phyloP scores from a whole-genome alignment of 1,284 basidiomycete species.

The Schizopora paradoxa region DNA sequence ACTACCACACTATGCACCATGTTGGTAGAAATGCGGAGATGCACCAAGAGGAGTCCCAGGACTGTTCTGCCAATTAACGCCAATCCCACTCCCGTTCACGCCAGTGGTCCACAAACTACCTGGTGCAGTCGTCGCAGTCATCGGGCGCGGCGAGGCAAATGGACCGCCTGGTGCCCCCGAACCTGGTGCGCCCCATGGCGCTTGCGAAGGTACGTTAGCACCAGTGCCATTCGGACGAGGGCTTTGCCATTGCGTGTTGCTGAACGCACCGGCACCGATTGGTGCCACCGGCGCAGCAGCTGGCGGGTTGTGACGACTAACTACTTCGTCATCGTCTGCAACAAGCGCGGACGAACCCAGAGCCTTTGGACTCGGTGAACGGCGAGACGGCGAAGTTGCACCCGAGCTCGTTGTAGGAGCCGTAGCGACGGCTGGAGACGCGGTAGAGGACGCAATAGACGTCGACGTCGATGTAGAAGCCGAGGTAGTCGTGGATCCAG shows the following conservation, averaged over 20 bases:
- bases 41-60: too few species aligned
- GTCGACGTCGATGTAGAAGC: constrained; percentile 42
- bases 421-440: constrained; percentile 38
- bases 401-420: constrained; percentile 51
- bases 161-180: too few species aligned
- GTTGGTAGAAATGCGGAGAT: too few species aligned
- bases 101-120: too few species aligned
- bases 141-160: constrained; percentile 32
- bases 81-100: constrained; percentile 11
- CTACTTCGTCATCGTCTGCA: constrained; percentile 75
- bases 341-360: constrained; percentile 72
- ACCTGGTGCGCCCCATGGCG: constrained; percentile 45
- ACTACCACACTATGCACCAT: too few species aligned
- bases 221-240: constrained; percentile 30
- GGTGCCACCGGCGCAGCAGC: constrained; percentile 28
- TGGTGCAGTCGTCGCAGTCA: too few species aligned
- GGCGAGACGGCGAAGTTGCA: constrained; percentile 55
- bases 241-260: too few species aligned
- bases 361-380: constrained; percentile 69
- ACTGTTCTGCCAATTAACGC: constrained; percentile 7
- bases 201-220: constrained; percentile 22
- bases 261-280: constrained; percentile 39
- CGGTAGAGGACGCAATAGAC: constrained; percentile 16
- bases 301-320: constrained; percentile 36
- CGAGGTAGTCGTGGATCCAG: constrained; percentile 56